These are phyloP conservation scores for Ophiostoma ips DNA, from an alignment of 2,329 filamentous ascomycete species.

Conservation along the genomic window DNA sequence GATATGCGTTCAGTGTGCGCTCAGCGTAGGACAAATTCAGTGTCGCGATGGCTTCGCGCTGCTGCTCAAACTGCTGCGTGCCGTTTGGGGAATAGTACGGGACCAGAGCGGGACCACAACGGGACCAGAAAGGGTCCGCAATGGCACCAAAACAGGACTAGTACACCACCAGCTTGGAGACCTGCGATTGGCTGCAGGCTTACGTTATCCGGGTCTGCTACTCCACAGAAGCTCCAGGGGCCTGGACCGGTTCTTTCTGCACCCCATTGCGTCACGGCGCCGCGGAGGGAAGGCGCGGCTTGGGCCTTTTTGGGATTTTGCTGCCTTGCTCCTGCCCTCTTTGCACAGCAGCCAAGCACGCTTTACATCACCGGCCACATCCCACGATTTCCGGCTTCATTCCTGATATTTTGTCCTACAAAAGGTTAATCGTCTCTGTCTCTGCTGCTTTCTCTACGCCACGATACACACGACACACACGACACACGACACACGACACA, in stretches of 20 bases:
- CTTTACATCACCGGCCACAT: not conserved
- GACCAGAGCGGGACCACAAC: too few species aligned
- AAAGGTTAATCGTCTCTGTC: too few species aligned
- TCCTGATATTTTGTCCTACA: too few species aligned
- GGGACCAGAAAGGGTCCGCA: too few species aligned
- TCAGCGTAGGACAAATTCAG: not conserved
- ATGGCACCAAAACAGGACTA: too few species aligned
- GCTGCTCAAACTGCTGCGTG: not conserved
- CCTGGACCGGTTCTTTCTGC: not conserved
- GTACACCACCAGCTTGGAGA: too few species aligned
- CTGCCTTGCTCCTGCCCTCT: not conserved
- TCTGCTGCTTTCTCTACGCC: too few species aligned
- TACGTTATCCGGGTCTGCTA: not conserved
- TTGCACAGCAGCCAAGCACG: not conserved
- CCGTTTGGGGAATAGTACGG: too few species aligned
- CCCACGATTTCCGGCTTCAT: too few species aligned
- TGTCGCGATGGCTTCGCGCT: not conserved
- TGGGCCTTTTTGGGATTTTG: not conserved
- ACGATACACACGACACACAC: too few species aligned
- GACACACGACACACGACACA: too few species aligned
- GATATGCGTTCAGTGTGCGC: not conserved
- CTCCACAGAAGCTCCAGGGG: slow-evolving; percentile 11
- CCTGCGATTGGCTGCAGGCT: not conserved
- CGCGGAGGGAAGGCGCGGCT: slow-evolving; percentile 1
- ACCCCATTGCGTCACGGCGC: slow-evolving; percentile 11